These are phyloP conservation scores for Clitopilus passeckerianus DNA, from an alignment of 768 basidiomycete species.

Conservation along the genomic window DNA sequence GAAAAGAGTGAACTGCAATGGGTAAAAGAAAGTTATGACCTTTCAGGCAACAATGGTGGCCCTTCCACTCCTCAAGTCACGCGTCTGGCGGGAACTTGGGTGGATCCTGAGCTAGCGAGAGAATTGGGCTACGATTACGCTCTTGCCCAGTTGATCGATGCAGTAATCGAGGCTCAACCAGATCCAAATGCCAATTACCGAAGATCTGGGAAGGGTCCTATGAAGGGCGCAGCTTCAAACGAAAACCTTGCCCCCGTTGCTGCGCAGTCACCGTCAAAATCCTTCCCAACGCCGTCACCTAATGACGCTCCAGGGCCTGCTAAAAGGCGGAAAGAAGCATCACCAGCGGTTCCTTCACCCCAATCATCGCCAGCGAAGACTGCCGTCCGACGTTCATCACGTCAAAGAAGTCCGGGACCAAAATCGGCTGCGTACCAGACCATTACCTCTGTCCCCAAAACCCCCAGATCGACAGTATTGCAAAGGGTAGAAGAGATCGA, in stretches of 20 bases:
- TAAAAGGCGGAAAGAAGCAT: conserved; percentile 66
- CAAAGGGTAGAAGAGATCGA: conserved; percentile 25
- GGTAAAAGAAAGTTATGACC: conserved; percentile 78
- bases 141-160: conserved; percentile 54
- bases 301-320: conserved; percentile 36
- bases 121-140: conserved; percentile 65
- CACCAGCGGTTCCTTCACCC: conserved; percentile 36
- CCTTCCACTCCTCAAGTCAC: conserved; percentile 53
- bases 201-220: conserved; percentile 47
- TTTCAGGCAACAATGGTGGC: conserved; percentile 72
- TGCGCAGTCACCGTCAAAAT: conserved; percentile 13
- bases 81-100: conserved; percentile 89
- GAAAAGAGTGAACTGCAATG: conserved; percentile 80
- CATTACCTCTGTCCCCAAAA: conserved; percentile 29
- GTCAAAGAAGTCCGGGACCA: conserved; percentile 36
- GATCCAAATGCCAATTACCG: conserved; percentile 79
- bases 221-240: conserved; percentile 5
- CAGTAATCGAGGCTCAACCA: conserved; percentile 67
- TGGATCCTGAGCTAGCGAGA: conserved; percentile 58
- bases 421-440: conserved; percentile 25
- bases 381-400: conserved; percentile 26
- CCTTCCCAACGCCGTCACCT: conserved; percentile 39
- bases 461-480: conserved; percentile 28
- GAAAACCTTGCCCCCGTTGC: conserved; percentile 21
- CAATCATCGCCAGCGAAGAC: conserved; percentile 19